These are phyloP conservation scores for Phallus indusiatus DNA, from an alignment of 768 basidiomycete species.

Conservation along the genomic window DNA sequence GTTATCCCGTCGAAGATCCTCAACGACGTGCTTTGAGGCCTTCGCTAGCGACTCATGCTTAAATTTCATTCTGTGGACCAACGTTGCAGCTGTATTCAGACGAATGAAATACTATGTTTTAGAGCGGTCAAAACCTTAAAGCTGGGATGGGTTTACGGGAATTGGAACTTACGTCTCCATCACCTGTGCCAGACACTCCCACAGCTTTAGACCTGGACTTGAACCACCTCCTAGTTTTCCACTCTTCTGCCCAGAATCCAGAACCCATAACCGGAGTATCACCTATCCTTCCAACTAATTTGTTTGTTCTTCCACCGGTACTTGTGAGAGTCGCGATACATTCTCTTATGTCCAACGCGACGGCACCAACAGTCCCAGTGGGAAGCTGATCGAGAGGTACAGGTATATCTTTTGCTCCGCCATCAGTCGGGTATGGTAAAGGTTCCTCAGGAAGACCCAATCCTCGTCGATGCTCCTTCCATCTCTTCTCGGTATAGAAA, in stretches of 20 bases:
- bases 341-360: slow-evolving; percentile 65
- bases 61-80: slow-evolving; percentile 58
- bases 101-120: slow-evolving; percentile 64
- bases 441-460: slow-evolving; percentile 67
- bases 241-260: slow-evolving; percentile 83
- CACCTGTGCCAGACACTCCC: slow-evolving; percentile 77
- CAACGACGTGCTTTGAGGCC: slow-evolving; percentile 47
- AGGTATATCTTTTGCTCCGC: slow-evolving; percentile 14
- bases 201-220: slow-evolving; percentile 33
- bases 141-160: neutral
- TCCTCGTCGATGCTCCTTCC: slow-evolving; percentile 68
- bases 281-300: slow-evolving; percentile 73
- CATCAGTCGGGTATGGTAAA: slow-evolving; percentile 25
- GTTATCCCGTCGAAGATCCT: slow-evolving; percentile 47
- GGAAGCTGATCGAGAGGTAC: slow-evolving; percentile 48
- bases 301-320: slow-evolving; percentile 78
- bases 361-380: slow-evolving; percentile 77
- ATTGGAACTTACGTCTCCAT: slow-evolving; percentile 57
- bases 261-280: slow-evolving; percentile 73
- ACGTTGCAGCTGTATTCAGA: slow-evolving; percentile 51
- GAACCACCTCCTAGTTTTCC: slow-evolving; percentile 30
- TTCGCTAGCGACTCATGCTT: slow-evolving; percentile 43
- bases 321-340: slow-evolving; percentile 69
- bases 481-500: slow-evolving; percentile 65
- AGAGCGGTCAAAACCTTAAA: neutral